phyloP scores from a whole-genome alignment of 2,329 filamentous ascomycete species.

The Emmonsia crescens region DNA sequence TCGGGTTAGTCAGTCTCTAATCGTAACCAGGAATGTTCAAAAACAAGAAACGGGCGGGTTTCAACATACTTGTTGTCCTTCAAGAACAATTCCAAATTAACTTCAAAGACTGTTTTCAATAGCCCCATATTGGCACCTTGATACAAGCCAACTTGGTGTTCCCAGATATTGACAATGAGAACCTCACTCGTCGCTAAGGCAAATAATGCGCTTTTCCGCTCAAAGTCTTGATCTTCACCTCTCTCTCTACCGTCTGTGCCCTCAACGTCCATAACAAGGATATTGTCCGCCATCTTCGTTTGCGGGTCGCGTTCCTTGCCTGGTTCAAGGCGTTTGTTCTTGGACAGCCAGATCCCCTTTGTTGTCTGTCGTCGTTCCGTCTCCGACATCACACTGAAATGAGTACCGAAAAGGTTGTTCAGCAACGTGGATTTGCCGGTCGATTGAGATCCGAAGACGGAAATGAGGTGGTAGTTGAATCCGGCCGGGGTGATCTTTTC shows the following conservation, averaged over 20 bases:
- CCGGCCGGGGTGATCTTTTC: conserved; percentile 76
- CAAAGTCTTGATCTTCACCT: conserved; percentile 97
- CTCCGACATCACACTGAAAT: conserved; percentile 98
- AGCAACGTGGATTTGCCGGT: conserved; percentile 96
- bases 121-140: conserved; percentile 98
- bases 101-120: conserved; percentile 97
- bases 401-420: conserved; percentile 88
- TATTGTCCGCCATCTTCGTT: conserved; percentile 81
- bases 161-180: conserved; percentile 97
- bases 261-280: conserved; percentile 98
- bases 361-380: conserved; percentile 88
- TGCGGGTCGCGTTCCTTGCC: conserved; percentile 28
- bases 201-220: conserved; percentile 95
- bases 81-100: conserved; percentile 92
- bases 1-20: conserved; percentile 4
- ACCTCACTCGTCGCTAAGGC: conserved; percentile 96
- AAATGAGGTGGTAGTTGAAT: conserved; percentile 99
- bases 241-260: conserved; percentile 93
- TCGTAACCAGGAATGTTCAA: background rate
- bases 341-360: conserved; percentile 99
- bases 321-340: conserved; percentile 62
- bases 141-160: conserved; percentile 95
- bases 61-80: conserved; percentile 76
- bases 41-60: background rate
- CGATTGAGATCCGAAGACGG: conserved; percentile 96